Evolutionary conservation across 2,329 filamentous ascomycete species (phyloP).

Genomic region (Tolypocladium paradoxum): DNA sequence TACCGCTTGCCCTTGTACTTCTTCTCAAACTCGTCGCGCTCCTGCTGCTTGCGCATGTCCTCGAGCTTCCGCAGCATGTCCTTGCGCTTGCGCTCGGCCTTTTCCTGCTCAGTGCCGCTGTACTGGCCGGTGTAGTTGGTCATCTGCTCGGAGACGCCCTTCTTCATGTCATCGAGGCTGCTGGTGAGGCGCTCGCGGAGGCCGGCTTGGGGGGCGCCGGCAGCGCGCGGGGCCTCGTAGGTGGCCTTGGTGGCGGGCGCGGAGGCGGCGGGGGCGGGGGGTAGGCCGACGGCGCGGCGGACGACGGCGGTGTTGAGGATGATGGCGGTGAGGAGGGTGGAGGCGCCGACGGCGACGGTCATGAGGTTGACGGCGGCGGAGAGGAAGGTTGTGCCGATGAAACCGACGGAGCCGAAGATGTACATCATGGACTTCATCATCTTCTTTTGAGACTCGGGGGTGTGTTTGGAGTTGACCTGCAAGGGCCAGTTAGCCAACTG

Average conservation of each 20-base stretch:
- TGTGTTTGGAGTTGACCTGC: slow-evolving; percentile 25
- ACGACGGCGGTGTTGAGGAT: slow-evolving; percentile 26
- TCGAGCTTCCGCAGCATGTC: slow-evolving; percentile 24
- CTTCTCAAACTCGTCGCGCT: slow-evolving; percentile 26
- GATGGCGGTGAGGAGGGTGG: slow-evolving; percentile 23
- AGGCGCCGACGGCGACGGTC: slow-evolving; percentile 28
- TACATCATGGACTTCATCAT: slow-evolving; percentile 32
- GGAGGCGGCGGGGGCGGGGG: slow-evolving; percentile 17
- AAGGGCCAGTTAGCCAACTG: background rate
- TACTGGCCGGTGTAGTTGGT: slow-evolving; percentile 24
- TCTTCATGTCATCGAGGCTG: slow-evolving; percentile 25
- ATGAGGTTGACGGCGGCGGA: slow-evolving; percentile 39
- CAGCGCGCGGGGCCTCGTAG: slow-evolving; percentile 25
- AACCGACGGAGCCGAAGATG: slow-evolving; percentile 31
- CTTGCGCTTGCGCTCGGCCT: slow-evolving; percentile 23
- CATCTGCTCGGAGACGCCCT: slow-evolving; percentile 23
- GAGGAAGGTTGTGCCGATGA: slow-evolving; percentile 35
- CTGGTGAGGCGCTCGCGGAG: slow-evolving; percentile 20
- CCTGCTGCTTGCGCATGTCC: slow-evolving; percentile 21
- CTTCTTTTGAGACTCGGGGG: slow-evolving; percentile 18
- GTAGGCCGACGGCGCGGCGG: slow-evolving; percentile 27
- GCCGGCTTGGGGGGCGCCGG: slow-evolving; percentile 8
- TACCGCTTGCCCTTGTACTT: slow-evolving; percentile 26
- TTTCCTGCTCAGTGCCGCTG: slow-evolving; percentile 19
- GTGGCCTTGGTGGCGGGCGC: slow-evolving; percentile 7